Conservation (phyloP, 352 stramenopile species). For the Phytophthora pini region DNA sequence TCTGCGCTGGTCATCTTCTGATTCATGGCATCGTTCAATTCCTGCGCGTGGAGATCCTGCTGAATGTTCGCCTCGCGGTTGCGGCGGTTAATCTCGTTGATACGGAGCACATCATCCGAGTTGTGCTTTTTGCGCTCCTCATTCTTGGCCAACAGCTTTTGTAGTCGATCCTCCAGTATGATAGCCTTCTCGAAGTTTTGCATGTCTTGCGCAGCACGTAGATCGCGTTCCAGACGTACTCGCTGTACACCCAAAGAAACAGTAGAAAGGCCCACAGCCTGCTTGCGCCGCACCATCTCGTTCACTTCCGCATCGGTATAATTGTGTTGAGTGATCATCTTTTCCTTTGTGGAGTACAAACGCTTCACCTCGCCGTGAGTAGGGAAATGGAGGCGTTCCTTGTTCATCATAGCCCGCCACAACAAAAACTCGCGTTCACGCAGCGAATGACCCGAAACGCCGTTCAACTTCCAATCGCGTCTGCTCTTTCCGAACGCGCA, state of each 20-base stretch:
- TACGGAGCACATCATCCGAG: conserved; percentile 81
- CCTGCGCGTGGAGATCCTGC: conserved; percentile 79
- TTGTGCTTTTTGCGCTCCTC: conserved; percentile 78
- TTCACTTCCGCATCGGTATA: conserved; percentile 86
- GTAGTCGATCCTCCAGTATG: conserved; percentile 68
- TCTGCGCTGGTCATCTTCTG: conserved; percentile 87
- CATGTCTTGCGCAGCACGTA: conserved; percentile 82
- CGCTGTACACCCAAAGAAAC: conserved; percentile 81
- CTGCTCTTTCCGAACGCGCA: conserved; percentile 84
- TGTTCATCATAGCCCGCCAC: conserved; percentile 83
- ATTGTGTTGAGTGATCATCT: conserved; percentile 72
- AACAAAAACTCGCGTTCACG: conserved; percentile 82
- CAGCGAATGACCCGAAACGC: conserved; percentile 76
- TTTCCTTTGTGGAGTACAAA: conserved; percentile 65
- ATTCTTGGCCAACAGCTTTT: conserved; percentile 70
- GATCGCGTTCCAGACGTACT: conserved; percentile 80
- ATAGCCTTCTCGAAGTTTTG: conserved; percentile 90
- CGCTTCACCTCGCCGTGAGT: conserved; percentile 78
- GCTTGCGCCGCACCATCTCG: conserved; percentile 81
- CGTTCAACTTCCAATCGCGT: conserved; percentile 77
- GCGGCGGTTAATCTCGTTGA: conserved; percentile 87
- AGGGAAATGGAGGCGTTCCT: conserved; percentile 74
- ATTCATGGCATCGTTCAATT: conserved; percentile 75
- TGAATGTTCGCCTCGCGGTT: conserved; percentile 86
- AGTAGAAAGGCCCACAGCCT: conserved; percentile 61